Base-by-base conservation (phyloP, 768 basidiomycete genomes). In the Glaciozyma martinii region DNA sequence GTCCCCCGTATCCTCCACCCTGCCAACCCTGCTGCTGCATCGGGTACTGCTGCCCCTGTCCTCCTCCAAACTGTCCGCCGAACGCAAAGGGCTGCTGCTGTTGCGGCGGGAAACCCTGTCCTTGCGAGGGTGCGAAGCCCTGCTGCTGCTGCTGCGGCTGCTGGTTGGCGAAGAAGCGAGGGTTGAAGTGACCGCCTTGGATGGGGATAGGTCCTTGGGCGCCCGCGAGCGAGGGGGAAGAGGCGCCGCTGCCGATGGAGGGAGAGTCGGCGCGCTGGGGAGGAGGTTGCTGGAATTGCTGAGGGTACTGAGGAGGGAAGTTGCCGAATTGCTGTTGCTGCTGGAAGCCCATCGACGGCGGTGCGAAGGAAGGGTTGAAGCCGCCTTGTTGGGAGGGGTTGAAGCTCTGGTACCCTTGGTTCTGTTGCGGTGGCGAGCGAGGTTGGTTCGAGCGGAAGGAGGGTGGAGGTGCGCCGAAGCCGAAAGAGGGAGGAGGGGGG, bases 141-240 rank as follows among this genome's bases (percentile, higher is more conserved):
- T 23, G 10, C 12, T 21, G 37, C 33, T 40, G 29, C 10, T 21
- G 33, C 12, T 23, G 37, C 40, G 40, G 53, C 53, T 56, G 55
- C 56, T 58, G 56, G 10, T 46, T 44, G 7, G 59, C 65, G n/a
- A 70, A 54, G 59, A 69, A 69, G 8, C 65, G 46, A 33, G 68
- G 68, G 59, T 69, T 69, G 60, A 66, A 47, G 30, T 66, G 65
- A 2, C 65, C 65, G 8, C 63, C 63, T 15, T 52, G 40, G 47
- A 25, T 25, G 49, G 27, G 57, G 44, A 27, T 56, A 33, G 16
- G 57, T 58, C n/a, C 43, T 27, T 19, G 46, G 40, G 15, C 43
- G 53, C 8, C n/a, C 40, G 18, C 6, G 25, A 1, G 21, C 18
- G 2, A 10, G 32, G 25, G 27, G 23, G 15, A 21, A 6, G 21